Evolutionary conservation across 208 protist species (phyloP).

Genomic region (Wallacemonas collosoma): DNA sequence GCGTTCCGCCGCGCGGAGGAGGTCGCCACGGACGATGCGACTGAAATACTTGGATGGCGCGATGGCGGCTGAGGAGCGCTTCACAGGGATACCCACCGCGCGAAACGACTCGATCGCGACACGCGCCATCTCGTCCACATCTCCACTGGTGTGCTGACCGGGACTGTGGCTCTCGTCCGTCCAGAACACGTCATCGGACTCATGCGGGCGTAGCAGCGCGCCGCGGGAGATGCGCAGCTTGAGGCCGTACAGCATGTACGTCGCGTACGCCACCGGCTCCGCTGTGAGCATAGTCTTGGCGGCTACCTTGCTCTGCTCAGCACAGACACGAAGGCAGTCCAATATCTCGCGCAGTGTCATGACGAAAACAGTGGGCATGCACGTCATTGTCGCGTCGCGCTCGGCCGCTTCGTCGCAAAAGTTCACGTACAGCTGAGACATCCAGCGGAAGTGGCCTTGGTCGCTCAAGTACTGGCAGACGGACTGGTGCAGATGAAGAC

Average conservation of each 20-base stretch:
- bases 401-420: slow-evolving; percentile 58
- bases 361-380: slow-evolving; percentile 40
- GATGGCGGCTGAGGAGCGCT: background rate
- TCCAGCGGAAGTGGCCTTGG: slow-evolving; percentile 42
- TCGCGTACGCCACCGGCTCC: slow-evolving; percentile 69
- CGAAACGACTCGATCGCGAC: slow-evolving; percentile 1
- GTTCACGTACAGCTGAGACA: slow-evolving; percentile 48
- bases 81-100: slow-evolving; percentile 13
- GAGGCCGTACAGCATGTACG: slow-evolving; percentile 73
- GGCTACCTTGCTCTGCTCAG: slow-evolving; percentile 37
- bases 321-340: slow-evolving; percentile 55
- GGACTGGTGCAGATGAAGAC: slow-evolving; percentile 14
- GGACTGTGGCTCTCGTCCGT: background rate
- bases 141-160: background rate
- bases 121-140: slow-evolving; percentile 9
- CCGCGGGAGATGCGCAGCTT: slow-evolving; percentile 60
- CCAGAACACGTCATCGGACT: slow-evolving; percentile 32
- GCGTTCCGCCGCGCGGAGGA: background rate
- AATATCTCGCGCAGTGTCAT: slow-evolving; percentile 45
- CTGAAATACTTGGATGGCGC: slow-evolving; percentile 6
- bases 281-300: slow-evolving; percentile 57
- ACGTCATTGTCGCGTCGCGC: slow-evolving; percentile 13
- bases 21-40: slow-evolving; percentile 8
- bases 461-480: slow-evolving; percentile 34
- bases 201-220: slow-evolving; percentile 48